Conservation (phyloP, 371 early-diverging fungal species). For the Chytridium lagenaria region DNA sequence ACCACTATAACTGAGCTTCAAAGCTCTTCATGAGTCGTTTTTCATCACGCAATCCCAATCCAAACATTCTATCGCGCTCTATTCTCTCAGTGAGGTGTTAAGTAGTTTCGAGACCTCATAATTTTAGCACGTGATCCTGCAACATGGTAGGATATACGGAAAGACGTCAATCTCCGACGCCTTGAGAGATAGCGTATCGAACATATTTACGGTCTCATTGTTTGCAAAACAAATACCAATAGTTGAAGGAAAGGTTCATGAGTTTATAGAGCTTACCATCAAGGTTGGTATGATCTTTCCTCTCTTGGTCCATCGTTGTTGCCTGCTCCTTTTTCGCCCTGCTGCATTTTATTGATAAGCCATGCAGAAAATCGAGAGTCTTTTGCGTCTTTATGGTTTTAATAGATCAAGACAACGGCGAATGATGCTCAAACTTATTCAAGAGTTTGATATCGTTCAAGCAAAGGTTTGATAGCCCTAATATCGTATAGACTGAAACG, state of each 20-base stretch:
- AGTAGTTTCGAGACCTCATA: too few relatives aligned
- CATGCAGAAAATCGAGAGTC: slow-evolving; percentile 6
- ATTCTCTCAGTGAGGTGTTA: slow-evolving; percentile 3
- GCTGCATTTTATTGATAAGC: neutral
- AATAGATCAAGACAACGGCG: slow-evolving; percentile 9
- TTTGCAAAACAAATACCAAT: neutral
- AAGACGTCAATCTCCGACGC: neutral
- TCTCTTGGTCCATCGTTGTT: neutral
- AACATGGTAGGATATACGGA: neutral
- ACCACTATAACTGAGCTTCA: neutral
- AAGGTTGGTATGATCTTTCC: neutral
- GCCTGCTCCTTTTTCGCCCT: neutral
- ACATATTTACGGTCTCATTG: neutral
- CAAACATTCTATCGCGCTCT: slow-evolving; percentile 4
- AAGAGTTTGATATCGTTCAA: slow-evolving; percentile 14
- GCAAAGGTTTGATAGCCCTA: slow-evolving; percentile 19
- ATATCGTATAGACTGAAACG: slow-evolving; percentile 15
- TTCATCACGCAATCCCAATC: neutral
- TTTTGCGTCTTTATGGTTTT: slow-evolving; percentile 8
- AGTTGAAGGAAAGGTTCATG: neutral
- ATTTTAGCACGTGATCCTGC: neutral
- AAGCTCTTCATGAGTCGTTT: slow-evolving; percentile 8
- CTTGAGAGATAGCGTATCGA: neutral
- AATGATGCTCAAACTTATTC: slow-evolving; percentile 14
- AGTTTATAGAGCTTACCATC: neutral